Base-by-base conservation (phyloP, 1,139 yeast genomes). In the Yamadazyma pseudoaaseri region DNA sequence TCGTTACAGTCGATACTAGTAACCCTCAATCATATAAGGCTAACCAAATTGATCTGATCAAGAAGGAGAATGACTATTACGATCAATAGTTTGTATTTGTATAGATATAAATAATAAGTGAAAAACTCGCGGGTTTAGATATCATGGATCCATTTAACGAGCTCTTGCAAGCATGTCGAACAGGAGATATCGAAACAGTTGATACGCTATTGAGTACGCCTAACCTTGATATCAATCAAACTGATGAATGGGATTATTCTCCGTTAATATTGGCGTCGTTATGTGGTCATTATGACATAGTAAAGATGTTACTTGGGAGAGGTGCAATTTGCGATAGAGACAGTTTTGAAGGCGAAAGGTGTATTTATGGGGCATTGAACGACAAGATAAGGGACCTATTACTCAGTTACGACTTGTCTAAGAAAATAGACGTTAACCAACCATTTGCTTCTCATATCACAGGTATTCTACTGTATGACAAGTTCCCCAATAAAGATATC, bases 301-400 rank as follows among this genome's bases (percentile, higher is more conserved):
- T 85, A 11, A 68, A 65, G 38, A 56, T 80, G 34, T 59, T 85
- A 20, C 60, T 85, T 8, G 44, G 55, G 18, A 68, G 80, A 33
- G 95, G 95, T 6, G 89, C 94, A 0, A 69, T 79, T 2, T 82
- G 90, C 54, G 90, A 83, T 52, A 67, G 89, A 49, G 92, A 84
- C 49, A 80, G 89, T 14, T 79, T 79, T 50, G 86, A 84, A 54
- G 94, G 95, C 2, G 87, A 83, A 8, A 67, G 94, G 29, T 84
- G 92, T 44, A 69, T 84, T 2, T 83, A 85, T 50, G 94, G 90
- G 2, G 94, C 94, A 0, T 57, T 85, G 37, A 85, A 74, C 16
- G 87, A 82, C 48, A 58, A 64, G 9, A 85, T 85, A 16, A 57
- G 89, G 30, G 71, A 75, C 34, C 53, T 81, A 17, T 56, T 85